Base-by-base conservation (phyloP, 2,329 filamentous ascomycete genomes). In the Conoideocrella luteorostrata region DNA sequence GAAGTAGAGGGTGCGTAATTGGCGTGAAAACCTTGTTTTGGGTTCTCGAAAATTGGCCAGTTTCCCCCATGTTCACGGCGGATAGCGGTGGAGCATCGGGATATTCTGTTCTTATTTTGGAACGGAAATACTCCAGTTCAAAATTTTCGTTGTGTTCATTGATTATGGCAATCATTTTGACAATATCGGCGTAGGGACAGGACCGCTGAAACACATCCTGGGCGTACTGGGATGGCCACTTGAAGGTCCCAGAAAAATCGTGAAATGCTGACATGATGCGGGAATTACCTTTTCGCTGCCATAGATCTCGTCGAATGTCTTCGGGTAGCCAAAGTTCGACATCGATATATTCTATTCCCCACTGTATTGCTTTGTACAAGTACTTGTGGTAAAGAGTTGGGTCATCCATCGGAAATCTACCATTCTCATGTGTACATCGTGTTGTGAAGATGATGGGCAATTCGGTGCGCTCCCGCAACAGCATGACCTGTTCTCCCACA, bases 251-350 rank as follows among this genome's bases (percentile, higher is more conserved):
- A 0, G 86, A 89, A 57, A 91, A 91, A 66, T 93, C 88, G 61
- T 94, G 88, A 56, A 91, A 93, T 11, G 88, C 88, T n/a, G 87
- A 91, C 70, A 94, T 89, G 63, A 95, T 88, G 51, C 83, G 84
- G 56, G 84, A 91, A 63, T 81, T 86, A 2, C 87, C 87, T 52
- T 84, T 83, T 43, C 78, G 74, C 52, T 84, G 77, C 42, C 80
- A 84, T 9, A 94, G 65, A 47, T 70, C 74, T 49, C 72, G 72
- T 49, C 88, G 74, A 44, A 94, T 86, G 6, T 78, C 70, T 59
- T 90, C 86, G 1, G 88, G 88, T 29, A 94, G 74, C 86, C 88
- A 93, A 30, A 94, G 67, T 67, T 94, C 88, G 41, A 94, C 87
- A 56, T 95, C 88, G 49, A 94, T 84, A 59, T 94, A 95, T 62